A percentile compares a stretch with the other conserved stretches of the same genome.
phyloP scores from a whole-genome alignment of 805 yeast genomes.

The Saturnispora kantuleensis region DNA sequence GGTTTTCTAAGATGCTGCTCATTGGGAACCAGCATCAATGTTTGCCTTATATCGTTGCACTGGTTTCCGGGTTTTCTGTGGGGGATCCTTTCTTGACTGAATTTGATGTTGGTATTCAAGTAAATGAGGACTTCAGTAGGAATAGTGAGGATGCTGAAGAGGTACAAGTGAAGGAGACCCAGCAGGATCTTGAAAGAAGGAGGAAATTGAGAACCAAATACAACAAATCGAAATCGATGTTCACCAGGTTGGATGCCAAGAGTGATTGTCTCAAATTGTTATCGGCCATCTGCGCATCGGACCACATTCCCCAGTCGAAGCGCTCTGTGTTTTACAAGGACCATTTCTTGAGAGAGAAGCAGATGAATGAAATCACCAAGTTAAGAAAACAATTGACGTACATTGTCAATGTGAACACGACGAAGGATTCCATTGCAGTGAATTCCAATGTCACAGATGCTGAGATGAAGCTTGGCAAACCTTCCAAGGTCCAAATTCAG shows the following conservation, averaged over 20 bases:
- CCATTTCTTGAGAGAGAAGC: conserved; percentile 66
- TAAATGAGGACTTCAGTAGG: conserved; percentile 16
- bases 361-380: conserved; percentile 78
- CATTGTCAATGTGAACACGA: conserved; percentile 59
- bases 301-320: conserved; percentile 53
- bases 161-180: conserved; percentile 29
- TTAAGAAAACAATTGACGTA: conserved; percentile 70
- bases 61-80: conserved; percentile 86
- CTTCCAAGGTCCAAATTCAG: conserved; percentile 56
- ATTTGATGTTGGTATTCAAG: conserved; percentile 54
- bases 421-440: conserved; percentile 49
- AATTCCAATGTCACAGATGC: conserved; percentile 28
- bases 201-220: conserved; percentile 41
- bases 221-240: conserved; percentile 47
- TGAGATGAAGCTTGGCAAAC: conserved; percentile 52
- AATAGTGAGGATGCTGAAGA: conserved; percentile 17
- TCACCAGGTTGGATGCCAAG: conserved; percentile 56
- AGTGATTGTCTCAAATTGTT: conserved; percentile 70
- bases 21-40: conserved; percentile 83
- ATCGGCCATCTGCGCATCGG: conserved; percentile 81
- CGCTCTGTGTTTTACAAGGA: conserved; percentile 38
- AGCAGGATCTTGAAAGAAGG: conserved; percentile 30
- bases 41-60: conserved; percentile 78
- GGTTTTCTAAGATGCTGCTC: conserved; percentile 83
- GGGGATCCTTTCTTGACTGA: conserved; percentile 84